Evolutionary conservation across 2,329 filamentous ascomycete genomes (phyloP).

Genomic region (Fusarium hainanense): DNA sequence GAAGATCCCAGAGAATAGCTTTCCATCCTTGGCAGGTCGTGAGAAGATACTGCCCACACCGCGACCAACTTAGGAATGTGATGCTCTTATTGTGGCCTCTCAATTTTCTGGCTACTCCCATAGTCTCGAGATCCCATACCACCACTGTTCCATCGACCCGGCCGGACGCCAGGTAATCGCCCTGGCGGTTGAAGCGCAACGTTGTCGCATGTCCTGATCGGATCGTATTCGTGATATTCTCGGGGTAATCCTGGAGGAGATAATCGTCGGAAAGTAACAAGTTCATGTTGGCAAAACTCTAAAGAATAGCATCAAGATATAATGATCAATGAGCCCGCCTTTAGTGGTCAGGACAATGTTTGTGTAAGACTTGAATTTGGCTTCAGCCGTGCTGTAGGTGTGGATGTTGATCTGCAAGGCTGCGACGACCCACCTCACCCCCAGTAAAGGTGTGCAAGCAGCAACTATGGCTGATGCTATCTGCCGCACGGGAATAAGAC

Average conservation of each 20-base stretch:
- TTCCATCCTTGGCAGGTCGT: slow-evolving; percentile 97
- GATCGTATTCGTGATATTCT: slow-evolving; percentile 87
- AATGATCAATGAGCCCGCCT: slow-evolving; percentile 16
- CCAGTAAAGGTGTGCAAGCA: slow-evolving; percentile 29
- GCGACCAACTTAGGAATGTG: slow-evolving; percentile 94
- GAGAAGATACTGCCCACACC: slow-evolving; percentile 88
- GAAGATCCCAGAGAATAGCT: slow-evolving; percentile 93
- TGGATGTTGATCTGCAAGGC: slow-evolving; percentile 50
- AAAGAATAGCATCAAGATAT: neutral
- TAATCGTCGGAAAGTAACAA: slow-evolving; percentile 71
- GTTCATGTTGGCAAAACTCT: slow-evolving; percentile 59
- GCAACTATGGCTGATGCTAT: slow-evolving; percentile 27
- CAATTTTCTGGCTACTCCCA: slow-evolving; percentile 93
- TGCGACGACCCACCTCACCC: slow-evolving; percentile 36
- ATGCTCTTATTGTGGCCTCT: slow-evolving; percentile 94
- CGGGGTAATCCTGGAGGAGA: slow-evolving; percentile 84
- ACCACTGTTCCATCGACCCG: slow-evolving; percentile 94
- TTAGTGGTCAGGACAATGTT: slow-evolving; percentile 33
- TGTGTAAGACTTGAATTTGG: slow-evolving; percentile 35
- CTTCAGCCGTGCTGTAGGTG: slow-evolving; percentile 41
- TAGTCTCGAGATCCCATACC: slow-evolving; percentile 97
- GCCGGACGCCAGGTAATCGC: slow-evolving; percentile 94
- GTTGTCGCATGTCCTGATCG: slow-evolving; percentile 75
- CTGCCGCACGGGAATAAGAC: slow-evolving; percentile 1
- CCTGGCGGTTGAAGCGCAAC: slow-evolving; percentile 90